These are phyloP conservation scores for Tuber aestivum DNA, from an alignment of 495 filamentous ascomycete species.

Conservation along the genomic window DNA sequence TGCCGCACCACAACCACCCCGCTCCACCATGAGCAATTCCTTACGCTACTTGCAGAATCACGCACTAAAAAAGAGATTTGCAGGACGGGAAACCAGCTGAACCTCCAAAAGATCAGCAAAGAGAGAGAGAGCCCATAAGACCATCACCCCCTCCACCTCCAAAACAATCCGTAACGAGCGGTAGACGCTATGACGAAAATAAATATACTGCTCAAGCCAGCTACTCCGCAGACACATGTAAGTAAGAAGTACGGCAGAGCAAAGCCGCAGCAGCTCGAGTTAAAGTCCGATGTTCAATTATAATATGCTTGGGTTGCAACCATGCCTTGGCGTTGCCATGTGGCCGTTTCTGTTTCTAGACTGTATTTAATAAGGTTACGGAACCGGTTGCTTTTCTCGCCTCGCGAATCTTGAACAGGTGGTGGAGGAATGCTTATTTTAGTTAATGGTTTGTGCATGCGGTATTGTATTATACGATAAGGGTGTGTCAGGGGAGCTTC, in stretches of 20 bases:
- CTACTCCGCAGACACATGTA: not conserved
- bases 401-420: not conserved
- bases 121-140: not conserved
- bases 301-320: not conserved
- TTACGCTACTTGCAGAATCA: not conserved
- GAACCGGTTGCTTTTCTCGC: not conserved
- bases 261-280: not conserved
- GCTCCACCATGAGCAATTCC: not conserved
- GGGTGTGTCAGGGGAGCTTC: too few species aligned
- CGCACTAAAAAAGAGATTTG: not conserved
- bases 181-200: not conserved
- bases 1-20: not conserved
- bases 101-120: not conserved
- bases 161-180: not conserved
- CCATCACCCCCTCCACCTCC: not conserved
- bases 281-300: not conserved
- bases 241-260: not conserved
- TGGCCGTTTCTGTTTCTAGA: not conserved
- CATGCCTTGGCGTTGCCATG: not conserved
- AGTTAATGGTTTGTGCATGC: not conserved
- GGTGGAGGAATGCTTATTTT: not conserved
- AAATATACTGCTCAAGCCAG: not conserved
- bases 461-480: too few species aligned
- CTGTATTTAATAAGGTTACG: not conserved
- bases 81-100: not conserved